Conservation (phyloP, 495 filamentous ascomycete species). For the Pyrenopolyporus hunteri region DNA sequence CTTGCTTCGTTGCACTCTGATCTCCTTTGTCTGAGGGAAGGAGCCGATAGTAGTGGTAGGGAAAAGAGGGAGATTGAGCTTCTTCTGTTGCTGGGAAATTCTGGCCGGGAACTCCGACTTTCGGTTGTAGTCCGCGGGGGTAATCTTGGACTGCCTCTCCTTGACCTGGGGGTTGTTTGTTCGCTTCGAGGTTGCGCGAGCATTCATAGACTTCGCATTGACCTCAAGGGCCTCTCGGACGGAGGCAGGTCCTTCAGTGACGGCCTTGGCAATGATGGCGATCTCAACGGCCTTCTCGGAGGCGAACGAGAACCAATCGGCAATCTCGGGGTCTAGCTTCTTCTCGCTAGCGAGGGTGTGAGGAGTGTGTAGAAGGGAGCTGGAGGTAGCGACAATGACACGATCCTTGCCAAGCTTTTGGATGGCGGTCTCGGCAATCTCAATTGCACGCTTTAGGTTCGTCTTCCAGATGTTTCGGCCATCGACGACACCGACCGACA, state of each 20-base stretch:
- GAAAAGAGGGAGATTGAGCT: conserved; percentile 92
- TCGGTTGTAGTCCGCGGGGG: conserved; percentile 84
- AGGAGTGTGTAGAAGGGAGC: conserved; percentile 95
- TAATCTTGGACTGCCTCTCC: conserved; percentile 88
- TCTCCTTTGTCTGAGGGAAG: conserved; percentile 99
- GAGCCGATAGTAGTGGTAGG: conserved; percentile 99
- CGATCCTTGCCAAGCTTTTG: conserved; percentile 94
- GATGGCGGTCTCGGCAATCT: conserved; percentile 83
- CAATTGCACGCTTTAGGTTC: conserved; percentile 90
- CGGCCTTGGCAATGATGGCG: conserved; percentile 92
- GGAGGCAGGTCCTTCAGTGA: conserved; percentile 84
- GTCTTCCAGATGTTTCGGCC: conserved; percentile 99
- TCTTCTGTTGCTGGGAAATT: conserved; percentile 82
- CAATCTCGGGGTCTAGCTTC: conserved; percentile 88
- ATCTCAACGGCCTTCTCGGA: conserved; percentile 92
- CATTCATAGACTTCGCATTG: conserved; percentile 88
- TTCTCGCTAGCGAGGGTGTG: conserved; percentile 98
- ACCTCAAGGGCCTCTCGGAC: conserved; percentile 87
- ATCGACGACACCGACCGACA: conserved; percentile 95
- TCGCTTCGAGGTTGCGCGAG: conserved; percentile 85
- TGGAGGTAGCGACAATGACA: conserved; percentile 94
- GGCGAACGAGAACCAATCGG: conserved; percentile 98
- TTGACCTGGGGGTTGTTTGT: conserved; percentile 97
- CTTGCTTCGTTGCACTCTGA: conserved; percentile 93
- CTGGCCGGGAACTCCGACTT: conserved; percentile 83